Evolutionary conservation across 2,329 filamentous ascomycete species (phyloP).

Genomic region (Scytalidium lignicola): DNA sequence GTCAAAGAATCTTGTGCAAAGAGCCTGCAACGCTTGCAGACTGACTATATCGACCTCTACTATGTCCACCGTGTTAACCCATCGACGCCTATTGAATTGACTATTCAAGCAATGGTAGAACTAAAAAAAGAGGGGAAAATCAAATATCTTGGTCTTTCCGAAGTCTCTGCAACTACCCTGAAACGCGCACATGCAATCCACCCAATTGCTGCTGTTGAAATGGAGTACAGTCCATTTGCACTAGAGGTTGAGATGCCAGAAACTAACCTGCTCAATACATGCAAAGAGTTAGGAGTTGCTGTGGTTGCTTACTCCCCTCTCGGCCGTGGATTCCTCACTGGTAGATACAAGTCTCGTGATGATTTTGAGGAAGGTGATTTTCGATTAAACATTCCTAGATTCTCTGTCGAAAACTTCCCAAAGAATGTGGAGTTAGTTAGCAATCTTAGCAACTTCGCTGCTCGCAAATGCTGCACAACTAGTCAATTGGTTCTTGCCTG

Average conservation of each 20-base stretch:
- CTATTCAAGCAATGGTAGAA: conserved; percentile 31
- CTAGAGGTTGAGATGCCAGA: conserved; percentile 50
- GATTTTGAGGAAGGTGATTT: conserved; percentile 9
- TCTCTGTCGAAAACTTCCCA: conserved; percentile 43
- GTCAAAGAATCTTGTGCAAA: conserved; percentile 6
- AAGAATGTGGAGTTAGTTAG: conserved; percentile 45
- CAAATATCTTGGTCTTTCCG: conserved; percentile 50
- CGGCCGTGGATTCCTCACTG: conserved; percentile 41
- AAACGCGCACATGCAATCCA: conserved; percentile 44
- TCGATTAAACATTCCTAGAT: conserved; percentile 35
- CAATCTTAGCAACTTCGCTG: conserved; percentile 38
- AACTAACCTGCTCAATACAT: conserved; percentile 44
- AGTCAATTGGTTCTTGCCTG: conserved; percentile 48
- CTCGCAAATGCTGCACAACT: conserved; percentile 43
- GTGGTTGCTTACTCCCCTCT: conserved; percentile 34
- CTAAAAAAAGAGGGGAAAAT: conserved; percentile 45
- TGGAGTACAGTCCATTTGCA: conserved; percentile 48
- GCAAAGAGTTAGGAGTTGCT: conserved; percentile 44
- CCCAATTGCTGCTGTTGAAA: conserved; percentile 44
- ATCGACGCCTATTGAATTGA: conserved; percentile 34
- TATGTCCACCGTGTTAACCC: conserved; percentile 31
- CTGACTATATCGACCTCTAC: conserved; percentile 8
- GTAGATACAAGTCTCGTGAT: conserved; percentile 24
- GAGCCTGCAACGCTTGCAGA: conserved; percentile 7
- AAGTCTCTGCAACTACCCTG: conserved; percentile 42